Evolutionary conservation across 148 eudicot species (phyloP).

Genomic region (Nepenthes gracilis): DNA sequence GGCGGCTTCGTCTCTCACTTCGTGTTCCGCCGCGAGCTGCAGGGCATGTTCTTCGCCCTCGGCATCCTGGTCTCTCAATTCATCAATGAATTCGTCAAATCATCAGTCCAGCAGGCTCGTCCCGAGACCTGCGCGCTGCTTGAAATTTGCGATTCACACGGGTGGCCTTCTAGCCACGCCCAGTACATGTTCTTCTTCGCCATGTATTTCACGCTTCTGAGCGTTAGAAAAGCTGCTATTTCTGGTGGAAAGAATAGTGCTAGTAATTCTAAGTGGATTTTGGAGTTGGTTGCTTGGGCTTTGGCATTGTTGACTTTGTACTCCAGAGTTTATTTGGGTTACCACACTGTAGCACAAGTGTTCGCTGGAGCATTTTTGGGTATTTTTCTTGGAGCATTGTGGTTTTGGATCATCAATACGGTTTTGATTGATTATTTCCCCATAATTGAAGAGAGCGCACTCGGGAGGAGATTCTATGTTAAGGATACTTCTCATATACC

Average conservation of each 20-base stretch:
- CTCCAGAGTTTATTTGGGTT: slow-evolving; percentile 88
- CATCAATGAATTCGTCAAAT: slow-evolving; percentile 61
- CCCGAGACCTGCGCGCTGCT: slow-evolving; percentile 69
- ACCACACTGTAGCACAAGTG: slow-evolving; percentile 74
- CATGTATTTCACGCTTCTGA: slow-evolving; percentile 45
- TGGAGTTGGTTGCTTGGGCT: slow-evolving; percentile 38
- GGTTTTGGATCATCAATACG: slow-evolving; percentile 68
- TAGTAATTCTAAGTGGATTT: slow-evolving; percentile 7
- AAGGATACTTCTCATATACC: slow-evolving; percentile 91
- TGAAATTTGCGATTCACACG: slow-evolving; percentile 84
- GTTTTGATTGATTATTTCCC: slow-evolving; percentile 34
- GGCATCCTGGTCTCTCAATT: slow-evolving; percentile 67
- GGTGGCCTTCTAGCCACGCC: slow-evolving; percentile 92
- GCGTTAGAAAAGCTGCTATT: slow-evolving; percentile 26
- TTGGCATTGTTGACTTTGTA: slow-evolving; percentile 63
- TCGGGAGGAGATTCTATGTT: slow-evolving; percentile 62
- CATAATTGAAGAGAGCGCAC: slow-evolving; percentile 60
- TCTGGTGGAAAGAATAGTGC: slow-evolving; percentile 17
- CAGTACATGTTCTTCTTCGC: slow-evolving; percentile 91
- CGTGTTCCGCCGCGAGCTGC: slow-evolving; percentile 81
- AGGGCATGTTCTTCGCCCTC: slow-evolving; percentile 56
- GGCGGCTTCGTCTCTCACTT: slow-evolving; percentile 77
- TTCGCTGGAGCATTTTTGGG: slow-evolving; percentile 75
- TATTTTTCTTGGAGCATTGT: slow-evolving; percentile 36
- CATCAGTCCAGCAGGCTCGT: slow-evolving; percentile 58